Evolutionary conservation across 257 asterid species (phyloP).

Genomic region (Solanum pinnatisectum): DNA sequence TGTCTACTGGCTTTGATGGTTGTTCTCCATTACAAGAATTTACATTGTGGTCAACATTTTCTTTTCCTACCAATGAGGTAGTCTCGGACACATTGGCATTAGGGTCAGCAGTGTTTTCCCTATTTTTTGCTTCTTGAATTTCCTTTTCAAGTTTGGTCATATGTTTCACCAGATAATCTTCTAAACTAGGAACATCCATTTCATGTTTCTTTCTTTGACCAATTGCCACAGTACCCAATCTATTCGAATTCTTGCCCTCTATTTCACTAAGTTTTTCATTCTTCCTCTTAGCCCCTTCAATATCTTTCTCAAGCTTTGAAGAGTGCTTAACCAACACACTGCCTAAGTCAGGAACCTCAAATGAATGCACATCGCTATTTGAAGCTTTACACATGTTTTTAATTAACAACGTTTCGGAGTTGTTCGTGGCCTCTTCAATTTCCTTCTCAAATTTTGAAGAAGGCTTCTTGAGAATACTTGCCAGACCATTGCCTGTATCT

Average conservation of each 20-base stretch:
- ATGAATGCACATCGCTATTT: background rate
- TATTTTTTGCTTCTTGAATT: slow-evolving; percentile 60
- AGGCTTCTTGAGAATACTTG: slow-evolving; percentile 5
- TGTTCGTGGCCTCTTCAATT: slow-evolving; percentile 11
- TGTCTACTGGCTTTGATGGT: background rate
- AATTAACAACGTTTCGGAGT: slow-evolving; percentile 1
- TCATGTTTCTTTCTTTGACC: slow-evolving; percentile 10
- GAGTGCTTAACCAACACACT: slow-evolving; percentile 35
- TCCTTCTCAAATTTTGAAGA: slow-evolving; percentile 2
- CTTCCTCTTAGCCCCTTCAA: slow-evolving; percentile 31
- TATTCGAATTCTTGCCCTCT: slow-evolving; percentile 11
- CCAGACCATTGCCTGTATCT: slow-evolving; percentile 7
- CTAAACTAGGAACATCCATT: slow-evolving; percentile 51
- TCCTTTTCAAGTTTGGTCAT: slow-evolving; percentile 70
- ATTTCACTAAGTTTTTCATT: slow-evolving; percentile 7
- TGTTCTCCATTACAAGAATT: background rate
- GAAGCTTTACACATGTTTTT: background rate
- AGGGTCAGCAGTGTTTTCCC: slow-evolving; percentile 2
- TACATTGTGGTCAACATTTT: slow-evolving; percentile 43
- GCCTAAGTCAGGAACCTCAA: slow-evolving; percentile 35
- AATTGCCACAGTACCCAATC: background rate
- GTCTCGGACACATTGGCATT: background rate
- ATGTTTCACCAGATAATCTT: slow-evolving; percentile 58
- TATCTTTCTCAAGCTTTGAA: slow-evolving; percentile 68
- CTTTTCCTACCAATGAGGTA: slow-evolving; percentile 26